Conservation (phyloP, 805 yeast species). For the Lachancea quebecensis region DNA sequence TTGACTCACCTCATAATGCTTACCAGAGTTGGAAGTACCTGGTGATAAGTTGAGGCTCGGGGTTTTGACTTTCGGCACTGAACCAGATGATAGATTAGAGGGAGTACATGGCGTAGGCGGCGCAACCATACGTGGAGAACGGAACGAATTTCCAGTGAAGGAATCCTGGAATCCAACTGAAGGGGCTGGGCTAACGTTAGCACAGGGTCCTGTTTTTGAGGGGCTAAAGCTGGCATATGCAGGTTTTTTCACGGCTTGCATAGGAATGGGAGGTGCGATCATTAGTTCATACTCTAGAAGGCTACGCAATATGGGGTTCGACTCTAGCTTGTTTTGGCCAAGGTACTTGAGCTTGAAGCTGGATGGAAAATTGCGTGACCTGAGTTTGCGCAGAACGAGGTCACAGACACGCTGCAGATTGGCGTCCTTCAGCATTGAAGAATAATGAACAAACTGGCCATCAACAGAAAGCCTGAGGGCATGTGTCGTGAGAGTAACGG, state of each 20-base stretch:
- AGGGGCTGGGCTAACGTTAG: neutral
- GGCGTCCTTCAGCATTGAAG: conserved; percentile 41
- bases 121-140: conserved; percentile 4
- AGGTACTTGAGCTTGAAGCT: conserved; percentile 29
- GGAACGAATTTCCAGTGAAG: neutral
- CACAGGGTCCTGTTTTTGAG: neutral
- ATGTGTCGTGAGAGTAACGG: conserved; percentile 40
- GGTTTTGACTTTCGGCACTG: conserved; percentile 9
- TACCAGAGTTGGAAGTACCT: neutral
- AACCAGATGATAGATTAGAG: conserved; percentile 2
- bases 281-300: conserved; percentile 3
- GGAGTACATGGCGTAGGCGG: conserved; percentile 16
- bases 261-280: neutral
- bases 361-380: conserved; percentile 20
- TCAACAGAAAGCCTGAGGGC: conserved; percentile 33
- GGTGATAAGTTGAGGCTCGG: conserved; percentile 12
- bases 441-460: conserved; percentile 32
- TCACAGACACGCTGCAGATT: conserved; percentile 21
- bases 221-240: neutral
- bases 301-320: conserved; percentile 7
- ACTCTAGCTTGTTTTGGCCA: conserved; percentile 7
- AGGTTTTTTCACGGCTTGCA: neutral
- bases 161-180: neutral
- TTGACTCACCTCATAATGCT: neutral
- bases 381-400: conserved; percentile 2